phyloP scores from a whole-genome alignment of 352 stramenopile species.

The Plasmopara halstedii region DNA sequence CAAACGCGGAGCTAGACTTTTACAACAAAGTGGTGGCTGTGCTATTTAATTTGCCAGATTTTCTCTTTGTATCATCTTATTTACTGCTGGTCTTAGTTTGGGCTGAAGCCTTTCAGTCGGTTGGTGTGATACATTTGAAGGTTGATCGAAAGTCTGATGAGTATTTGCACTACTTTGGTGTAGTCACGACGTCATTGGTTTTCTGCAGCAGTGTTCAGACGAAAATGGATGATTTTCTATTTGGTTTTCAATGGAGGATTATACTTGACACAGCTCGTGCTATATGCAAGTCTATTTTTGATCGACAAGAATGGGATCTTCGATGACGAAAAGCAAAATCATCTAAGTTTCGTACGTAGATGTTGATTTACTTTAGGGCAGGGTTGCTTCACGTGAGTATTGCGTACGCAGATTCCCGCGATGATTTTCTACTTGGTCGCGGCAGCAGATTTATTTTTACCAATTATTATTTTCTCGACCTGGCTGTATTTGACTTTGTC shows the following conservation, averaged over 20 bases:
- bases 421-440: conserved; percentile 80
- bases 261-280: conserved; percentile 82
- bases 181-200: conserved; percentile 88
- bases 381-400: not conserved
- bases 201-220: conserved; percentile 71
- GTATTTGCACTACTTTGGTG: conserved; percentile 1
- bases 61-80: conserved; percentile 88
- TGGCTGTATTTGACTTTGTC: conserved; percentile 87
- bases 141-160: conserved; percentile 1
- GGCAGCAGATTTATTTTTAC: conserved; percentile 80
- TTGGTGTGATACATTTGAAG: conserved; percentile 11
- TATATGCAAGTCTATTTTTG: conserved; percentile 87
- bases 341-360: conserved; percentile 49
- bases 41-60: conserved; percentile 91
- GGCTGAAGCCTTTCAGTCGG: conserved; percentile 86
- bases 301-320: conserved; percentile 78
- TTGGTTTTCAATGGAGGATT: conserved; percentile 87
- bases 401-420: conserved; percentile 42
- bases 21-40: conserved; percentile 89
- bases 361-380: not conserved
- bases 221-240: conserved; percentile 89
- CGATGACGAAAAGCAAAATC: conserved; percentile 60
- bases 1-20: conserved; percentile 72
- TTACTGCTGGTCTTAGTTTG: conserved; percentile 87
- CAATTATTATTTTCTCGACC: conserved; percentile 83